Evolutionary conservation across 352 stramenopile genomes (phyloP), one percentile per base, ranked within the genome.

Genomic region (Pythium apleroticum): DNA sequence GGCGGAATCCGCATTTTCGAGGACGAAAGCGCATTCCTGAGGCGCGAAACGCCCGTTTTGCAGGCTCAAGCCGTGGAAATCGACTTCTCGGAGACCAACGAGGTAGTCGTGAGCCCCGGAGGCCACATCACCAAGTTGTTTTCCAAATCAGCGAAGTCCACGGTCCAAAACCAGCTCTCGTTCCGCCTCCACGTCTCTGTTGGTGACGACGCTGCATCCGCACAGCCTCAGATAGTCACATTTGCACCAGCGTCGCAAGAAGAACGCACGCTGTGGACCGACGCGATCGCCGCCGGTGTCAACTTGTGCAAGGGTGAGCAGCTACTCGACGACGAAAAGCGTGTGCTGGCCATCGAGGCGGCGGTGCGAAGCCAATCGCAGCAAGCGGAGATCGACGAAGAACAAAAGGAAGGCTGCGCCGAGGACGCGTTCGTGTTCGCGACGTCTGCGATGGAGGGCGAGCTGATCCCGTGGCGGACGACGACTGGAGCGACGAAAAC

Each of bases 241-340:
- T 66, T 88, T 49, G 83, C 78, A 25, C 70, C 78, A 0, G 71
- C 72, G 3, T 75, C 80, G 0, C 35, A 65, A 0, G 62, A 74
- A 2, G 76, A 88, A 56, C 67, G 69, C n/a, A 71, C 71, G 20
- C 49, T 71, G 6, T 91, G 80, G 80, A 33, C 76, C 14, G 50
- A 71, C 8, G 74, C 75, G 0, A 77, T 91, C 43, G 59, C 48
- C 1, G 52, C 28, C 9, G 71, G 73, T 14, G 74, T 89, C 12
- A 71, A 84, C 22, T 68, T 81, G 19, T 55, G 59, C 2, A 84
- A 86, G 63, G 80, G 82, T 12, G 78, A 89, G 62, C 73, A 77
- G 33, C 72, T 89, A 0, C 63, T 89, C 0, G 61, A 52, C 0
- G 80, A 89, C 45, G 81, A 91, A 17, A 84, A 81, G 52, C 50